Conservation (phyloP, 495 filamentous ascomycete genomes). For the Talaromyces thailandensis region DNA sequence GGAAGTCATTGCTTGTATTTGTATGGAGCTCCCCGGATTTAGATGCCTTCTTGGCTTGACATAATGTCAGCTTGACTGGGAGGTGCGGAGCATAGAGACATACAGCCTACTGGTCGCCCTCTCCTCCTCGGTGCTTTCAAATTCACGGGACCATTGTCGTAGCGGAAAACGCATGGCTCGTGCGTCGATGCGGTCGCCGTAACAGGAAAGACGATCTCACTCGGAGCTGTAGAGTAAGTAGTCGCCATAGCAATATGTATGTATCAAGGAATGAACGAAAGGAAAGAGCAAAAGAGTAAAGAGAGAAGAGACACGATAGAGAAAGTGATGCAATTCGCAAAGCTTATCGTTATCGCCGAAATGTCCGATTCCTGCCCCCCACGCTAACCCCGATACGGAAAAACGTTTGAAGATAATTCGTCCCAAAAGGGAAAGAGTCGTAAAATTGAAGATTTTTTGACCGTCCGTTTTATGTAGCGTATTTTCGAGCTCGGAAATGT, state of each 20-base stretch:
- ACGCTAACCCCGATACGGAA: background rate
- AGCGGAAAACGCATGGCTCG: slow-evolving; percentile 3
- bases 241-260: too few species aligned
- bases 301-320: too few species aligned
- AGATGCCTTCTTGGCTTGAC: background rate
- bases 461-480: background rate
- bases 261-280: background rate
- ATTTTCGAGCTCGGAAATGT: too few species aligned
- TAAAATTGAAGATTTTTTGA: background rate
- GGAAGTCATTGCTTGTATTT: background rate
- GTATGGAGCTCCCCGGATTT: background rate
- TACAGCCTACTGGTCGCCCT: slow-evolving; percentile 2
- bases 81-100: background rate
- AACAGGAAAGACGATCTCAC: background rate
- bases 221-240: background rate
- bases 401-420: background rate
- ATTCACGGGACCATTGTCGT: background rate
- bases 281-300: background rate
- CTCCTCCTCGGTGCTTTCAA: background rate
- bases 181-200: background rate
- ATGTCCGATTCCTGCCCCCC: background rate
- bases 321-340: background rate
- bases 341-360: background rate
- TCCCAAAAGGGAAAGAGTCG: slow-evolving; percentile 2
- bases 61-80: background rate